phyloP scores from a whole-genome alignment of 352 stramenopile species.

The Globisporangium solare region DNA sequence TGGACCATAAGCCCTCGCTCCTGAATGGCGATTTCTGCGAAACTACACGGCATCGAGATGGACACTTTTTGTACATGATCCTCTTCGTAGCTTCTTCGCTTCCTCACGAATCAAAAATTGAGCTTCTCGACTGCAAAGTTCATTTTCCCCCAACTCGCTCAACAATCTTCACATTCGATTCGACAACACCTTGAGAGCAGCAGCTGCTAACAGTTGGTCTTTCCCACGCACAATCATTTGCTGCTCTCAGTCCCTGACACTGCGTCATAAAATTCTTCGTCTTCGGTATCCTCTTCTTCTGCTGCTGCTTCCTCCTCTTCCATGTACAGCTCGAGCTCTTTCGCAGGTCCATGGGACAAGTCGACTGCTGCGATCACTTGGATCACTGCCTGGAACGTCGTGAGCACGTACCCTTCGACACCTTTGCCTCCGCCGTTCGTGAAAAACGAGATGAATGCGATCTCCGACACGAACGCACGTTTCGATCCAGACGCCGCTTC shows the following conservation, averaged over 20 bases:
- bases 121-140: no score
- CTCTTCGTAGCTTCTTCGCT: no score
- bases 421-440: conserved; percentile 70
- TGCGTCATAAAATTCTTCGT: conserved; percentile 56
- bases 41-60: no score
- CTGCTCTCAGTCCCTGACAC: conserved; percentile 14
- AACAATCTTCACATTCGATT: no score
- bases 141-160: no score
- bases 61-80: no score
- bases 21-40: no score
- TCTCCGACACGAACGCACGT: conserved; percentile 57
- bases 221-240: not conserved
- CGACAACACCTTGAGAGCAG: no score
- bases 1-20: no score
- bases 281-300: conserved; percentile 17
- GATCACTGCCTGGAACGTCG: conserved; percentile 66
- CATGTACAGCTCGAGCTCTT: conserved; percentile 53
- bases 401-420: conserved; percentile 74
- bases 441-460: conserved; percentile 76
- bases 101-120: no score
- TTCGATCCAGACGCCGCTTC: not conserved
- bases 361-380: conserved; percentile 69
- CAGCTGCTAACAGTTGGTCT: not conserved
- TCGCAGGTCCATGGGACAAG: conserved; percentile 37
- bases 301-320: conserved; percentile 26